Conservation (phyloP, 1,139 yeast species). For the Yamadazyma membranifaciens region DNA sequence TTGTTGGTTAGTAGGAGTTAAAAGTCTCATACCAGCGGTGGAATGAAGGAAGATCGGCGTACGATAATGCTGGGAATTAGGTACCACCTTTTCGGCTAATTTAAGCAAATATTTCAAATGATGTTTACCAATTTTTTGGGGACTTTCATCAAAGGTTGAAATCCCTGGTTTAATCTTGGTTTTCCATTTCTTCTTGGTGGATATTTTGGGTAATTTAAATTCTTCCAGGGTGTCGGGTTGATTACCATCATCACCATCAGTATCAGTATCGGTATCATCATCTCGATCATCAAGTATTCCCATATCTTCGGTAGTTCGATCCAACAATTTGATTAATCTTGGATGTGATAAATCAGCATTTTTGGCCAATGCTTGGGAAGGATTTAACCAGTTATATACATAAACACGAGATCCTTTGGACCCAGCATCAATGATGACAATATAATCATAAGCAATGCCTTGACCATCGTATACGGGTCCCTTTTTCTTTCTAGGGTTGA, state of each 20-base stretch:
- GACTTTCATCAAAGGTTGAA: slow-evolving; percentile 49
- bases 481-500: not conserved
- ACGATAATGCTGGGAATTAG: slow-evolving; percentile 61
- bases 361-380: slow-evolving; percentile 29
- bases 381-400: slow-evolving; percentile 67
- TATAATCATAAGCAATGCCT: slow-evolving; percentile 60
- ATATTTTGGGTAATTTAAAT: slow-evolving; percentile 38
- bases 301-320: slow-evolving; percentile 2
- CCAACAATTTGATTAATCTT: not conserved
- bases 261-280: slow-evolving; percentile 11
- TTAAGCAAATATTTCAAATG: slow-evolving; percentile 58
- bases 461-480: slow-evolving; percentile 29
- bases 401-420: slow-evolving; percentile 78
- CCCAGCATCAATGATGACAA: slow-evolving; percentile 79
- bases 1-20: slow-evolving; percentile 54
- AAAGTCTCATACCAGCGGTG: slow-evolving; percentile 77
- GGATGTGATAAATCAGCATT: slow-evolving; percentile 19
- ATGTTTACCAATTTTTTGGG: slow-evolving; percentile 55
- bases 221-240: slow-evolving; percentile 6
- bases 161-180: slow-evolving; percentile 68
- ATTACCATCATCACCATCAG: slow-evolving; percentile 16
- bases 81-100: slow-evolving; percentile 59
- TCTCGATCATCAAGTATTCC: slow-evolving; percentile 13
- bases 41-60: slow-evolving; percentile 80
- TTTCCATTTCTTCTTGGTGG: slow-evolving; percentile 52